A percentile compares a stretch with the other conserved stretches of the same genome.
Evolutionary conservation across 2,329 filamentous ascomycete species (phyloP).

Genomic region (Curvularia hawaiiensis): DNA sequence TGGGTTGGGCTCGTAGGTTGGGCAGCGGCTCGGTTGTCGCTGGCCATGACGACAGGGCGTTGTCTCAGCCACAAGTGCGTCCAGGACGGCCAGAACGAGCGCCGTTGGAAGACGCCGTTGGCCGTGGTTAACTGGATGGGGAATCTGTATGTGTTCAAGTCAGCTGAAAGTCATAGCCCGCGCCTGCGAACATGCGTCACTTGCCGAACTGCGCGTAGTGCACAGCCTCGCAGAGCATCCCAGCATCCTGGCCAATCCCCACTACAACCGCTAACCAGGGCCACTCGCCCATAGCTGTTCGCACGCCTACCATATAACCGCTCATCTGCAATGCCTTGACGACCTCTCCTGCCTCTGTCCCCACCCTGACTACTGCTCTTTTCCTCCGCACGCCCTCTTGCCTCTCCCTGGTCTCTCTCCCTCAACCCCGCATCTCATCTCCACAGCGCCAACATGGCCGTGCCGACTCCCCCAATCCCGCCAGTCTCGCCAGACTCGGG

Average conservation of each 20-base stretch:
- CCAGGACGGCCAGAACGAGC: background rate
- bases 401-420: slow-evolving; percentile 1
- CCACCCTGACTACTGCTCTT: background rate
- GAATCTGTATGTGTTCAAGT: slow-evolving; percentile 4
- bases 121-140: slow-evolving; percentile 8
- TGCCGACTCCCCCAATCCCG: slow-evolving; percentile 44
- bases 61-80: slow-evolving; percentile 13
- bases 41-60: background rate
- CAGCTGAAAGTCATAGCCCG: slow-evolving; percentile 18
- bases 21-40: slow-evolving; percentile 18
- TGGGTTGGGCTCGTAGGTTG: slow-evolving; percentile 25
- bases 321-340: slow-evolving; percentile 19
- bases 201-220: slow-evolving; percentile 11
- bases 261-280: slow-evolving; percentile 27
- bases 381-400: slow-evolving; percentile 1
- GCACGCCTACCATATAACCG: slow-evolving; percentile 29
- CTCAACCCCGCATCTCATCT: slow-evolving; percentile 12
- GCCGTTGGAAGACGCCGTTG: background rate
- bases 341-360: slow-evolving; percentile 1
- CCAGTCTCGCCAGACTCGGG: slow-evolving; percentile 48
- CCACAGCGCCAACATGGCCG: slow-evolving; percentile 33
- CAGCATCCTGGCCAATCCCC: slow-evolving; percentile 19
- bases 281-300: slow-evolving; percentile 24
- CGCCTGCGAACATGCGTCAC: slow-evolving; percentile 19
- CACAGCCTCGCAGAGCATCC: slow-evolving; percentile 18